Evolutionary conservation across 1,284 basidiomycete genomes (phyloP).

Genomic region (Microbotryum saponariae): DNA sequence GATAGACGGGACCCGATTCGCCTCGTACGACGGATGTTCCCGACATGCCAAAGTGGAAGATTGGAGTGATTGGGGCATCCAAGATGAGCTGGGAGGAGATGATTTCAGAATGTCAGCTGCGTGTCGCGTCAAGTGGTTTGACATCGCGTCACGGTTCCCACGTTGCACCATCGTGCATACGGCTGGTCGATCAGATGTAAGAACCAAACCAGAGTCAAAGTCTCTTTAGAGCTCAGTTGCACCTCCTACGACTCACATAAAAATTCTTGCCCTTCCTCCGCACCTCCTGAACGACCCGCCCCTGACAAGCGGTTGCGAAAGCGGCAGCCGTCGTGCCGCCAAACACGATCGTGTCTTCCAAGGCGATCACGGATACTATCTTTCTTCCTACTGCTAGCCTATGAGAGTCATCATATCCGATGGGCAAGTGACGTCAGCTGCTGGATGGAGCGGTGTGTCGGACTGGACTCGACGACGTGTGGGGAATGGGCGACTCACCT

Average conservation of each 20-base stretch:
- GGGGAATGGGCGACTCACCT: conserved; percentile 23
- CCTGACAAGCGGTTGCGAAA: conserved; percentile 58
- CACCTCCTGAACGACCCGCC: conserved; percentile 54
- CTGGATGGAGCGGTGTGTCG: background rate
- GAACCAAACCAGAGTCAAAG: too few relatives aligned
- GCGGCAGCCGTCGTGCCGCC: conserved; percentile 52
- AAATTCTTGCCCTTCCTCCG: conserved; percentile 61
- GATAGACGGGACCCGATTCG: conserved; percentile 56
- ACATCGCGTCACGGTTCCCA: too few relatives aligned
- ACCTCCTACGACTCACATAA: conserved; percentile 40
- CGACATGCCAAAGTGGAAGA: conserved; percentile 35
- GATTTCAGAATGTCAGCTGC: too few relatives aligned
- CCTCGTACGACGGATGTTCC: conserved; percentile 51
- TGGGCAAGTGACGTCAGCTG: too few relatives aligned
- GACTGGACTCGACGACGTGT: background rate
- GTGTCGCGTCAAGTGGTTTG: too few relatives aligned
- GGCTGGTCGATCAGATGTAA: too few relatives aligned
- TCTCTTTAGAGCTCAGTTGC: too few relatives aligned
- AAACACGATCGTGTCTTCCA: conserved; percentile 64
- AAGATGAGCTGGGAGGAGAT: conserved; percentile 13
- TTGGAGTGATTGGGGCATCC: conserved; percentile 3
- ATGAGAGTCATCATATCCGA: background rate
- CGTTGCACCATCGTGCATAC: too few relatives aligned
- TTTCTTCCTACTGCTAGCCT: conserved; percentile 51
- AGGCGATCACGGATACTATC: conserved; percentile 55